phyloP scores from a whole-genome alignment of 2,329 filamentous ascomycete species.

The Gnomoniopsis smithogilvyi region DNA sequence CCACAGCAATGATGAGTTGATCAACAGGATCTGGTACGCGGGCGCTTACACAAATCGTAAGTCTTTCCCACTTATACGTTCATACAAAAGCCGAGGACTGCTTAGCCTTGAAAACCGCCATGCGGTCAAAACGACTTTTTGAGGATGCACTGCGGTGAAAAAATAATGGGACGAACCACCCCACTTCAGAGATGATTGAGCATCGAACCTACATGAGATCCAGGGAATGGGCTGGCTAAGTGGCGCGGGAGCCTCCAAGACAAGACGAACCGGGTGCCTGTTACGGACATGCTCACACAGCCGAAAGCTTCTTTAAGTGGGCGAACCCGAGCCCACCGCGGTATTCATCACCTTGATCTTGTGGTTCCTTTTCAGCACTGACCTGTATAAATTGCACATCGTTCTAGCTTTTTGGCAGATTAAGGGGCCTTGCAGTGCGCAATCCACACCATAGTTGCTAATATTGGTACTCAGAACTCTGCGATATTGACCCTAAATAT shows the following conservation, averaged over 20 bases:
- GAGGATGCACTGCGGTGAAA: too few relatives aligned
- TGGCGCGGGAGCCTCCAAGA: neutral
- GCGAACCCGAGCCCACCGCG: neutral
- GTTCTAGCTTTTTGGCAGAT: neutral
- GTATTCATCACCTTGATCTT: neutral
- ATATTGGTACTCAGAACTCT: constrained; percentile 26
- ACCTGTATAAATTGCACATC: neutral
- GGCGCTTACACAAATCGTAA: constrained; percentile 48
- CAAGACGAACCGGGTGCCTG: neutral
- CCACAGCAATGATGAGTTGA: constrained; percentile 43
- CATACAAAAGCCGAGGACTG: neutral
- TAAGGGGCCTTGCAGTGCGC: too few relatives aligned
- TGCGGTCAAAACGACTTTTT: too few relatives aligned
- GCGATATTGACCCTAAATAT: constrained; percentile 32
- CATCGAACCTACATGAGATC: neutral
- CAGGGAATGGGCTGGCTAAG: neutral
- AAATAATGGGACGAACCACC: too few relatives aligned
- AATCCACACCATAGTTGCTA: too few relatives aligned
- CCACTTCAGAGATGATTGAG: neutral
- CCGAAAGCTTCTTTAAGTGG: neutral
- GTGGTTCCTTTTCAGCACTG: neutral
- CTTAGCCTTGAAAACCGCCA: too few relatives aligned
- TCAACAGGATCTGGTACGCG: constrained; percentile 56
- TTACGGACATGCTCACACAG: neutral
- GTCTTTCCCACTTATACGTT: neutral